Conservation (phyloP, 2,329 filamentous ascomycete genomes). For the Paramyrothecium sp. region DNA sequence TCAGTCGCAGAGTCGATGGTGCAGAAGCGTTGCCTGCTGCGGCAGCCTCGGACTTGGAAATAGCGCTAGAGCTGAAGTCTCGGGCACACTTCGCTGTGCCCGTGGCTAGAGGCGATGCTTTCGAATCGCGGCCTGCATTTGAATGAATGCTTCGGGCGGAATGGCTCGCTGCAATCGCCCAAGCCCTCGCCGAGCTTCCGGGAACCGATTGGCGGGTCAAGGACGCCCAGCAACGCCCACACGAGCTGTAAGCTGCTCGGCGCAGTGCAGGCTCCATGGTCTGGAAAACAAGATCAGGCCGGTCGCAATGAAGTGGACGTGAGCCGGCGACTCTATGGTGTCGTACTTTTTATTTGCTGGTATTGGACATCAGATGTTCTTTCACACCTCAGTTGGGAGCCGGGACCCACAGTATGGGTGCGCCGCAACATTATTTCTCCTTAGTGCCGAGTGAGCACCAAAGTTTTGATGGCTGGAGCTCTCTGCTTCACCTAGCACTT, state of each 20-base stretch:
- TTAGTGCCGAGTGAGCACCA: constrained; percentile 17
- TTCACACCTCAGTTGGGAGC: constrained; percentile 16
- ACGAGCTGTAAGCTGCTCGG: constrained; percentile 36
- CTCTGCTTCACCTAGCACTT: constrained; percentile 7
- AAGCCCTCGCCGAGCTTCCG: constrained; percentile 17
- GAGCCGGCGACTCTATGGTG: neutral
- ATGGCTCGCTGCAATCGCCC: constrained; percentile 25
- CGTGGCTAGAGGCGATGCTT: constrained; percentile 11
- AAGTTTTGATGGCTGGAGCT: constrained; percentile 30
- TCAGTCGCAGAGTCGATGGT: constrained; percentile 40
- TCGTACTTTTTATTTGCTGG: neutral
- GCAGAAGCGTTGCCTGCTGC: constrained; percentile 18
- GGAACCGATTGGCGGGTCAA: constrained; percentile 26
- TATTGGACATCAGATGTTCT: neutral
- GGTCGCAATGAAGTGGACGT: neutral
- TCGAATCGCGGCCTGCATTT: constrained; percentile 17
- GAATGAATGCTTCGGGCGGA: constrained; percentile 26
- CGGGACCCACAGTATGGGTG: constrained; percentile 21
- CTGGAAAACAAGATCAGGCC: neutral
- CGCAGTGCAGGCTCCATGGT: constrained; percentile 40
- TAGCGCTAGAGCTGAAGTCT: constrained; percentile 28
- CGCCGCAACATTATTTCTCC: constrained; percentile 36
- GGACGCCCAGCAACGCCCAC: constrained; percentile 37
- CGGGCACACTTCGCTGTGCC: constrained; percentile 12
- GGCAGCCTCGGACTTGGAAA: constrained; percentile 21